Base-by-base conservation (phyloP, 352 stramenopile species). In the Globisporangium alternatum region DNA sequence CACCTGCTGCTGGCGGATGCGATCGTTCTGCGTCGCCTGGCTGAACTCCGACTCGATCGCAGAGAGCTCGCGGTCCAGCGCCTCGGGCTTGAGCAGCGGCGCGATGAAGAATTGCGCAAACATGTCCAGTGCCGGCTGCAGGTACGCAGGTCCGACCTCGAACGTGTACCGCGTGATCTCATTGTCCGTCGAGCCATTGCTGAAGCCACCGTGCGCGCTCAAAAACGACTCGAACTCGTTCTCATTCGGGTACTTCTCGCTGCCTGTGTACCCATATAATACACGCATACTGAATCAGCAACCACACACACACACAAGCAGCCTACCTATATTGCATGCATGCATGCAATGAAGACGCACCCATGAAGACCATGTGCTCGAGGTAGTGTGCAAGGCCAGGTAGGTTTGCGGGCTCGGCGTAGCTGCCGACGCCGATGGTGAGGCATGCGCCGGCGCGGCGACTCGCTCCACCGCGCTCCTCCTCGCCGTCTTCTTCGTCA, bases 301-400 rank as follows among this genome's bases (percentile, higher is more conserved):
- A 43, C 2, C 3, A 56, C 25, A 10, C 28, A 28, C 25, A 28
- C 25, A 17, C 13, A 48, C 9, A 39, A 44, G 8, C 31, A 59
- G 3, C 9, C 8, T 22, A 2, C 7, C 17, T 22, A 45, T 48
- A 22, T 4, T 4, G 17, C 43, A 19, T 22, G 21, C 49, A 25
- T 28, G 5, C 13, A 54, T 41, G 17, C 8, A 28, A 62, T 13
- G 52, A 8, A 21, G 15, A 66, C 66, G 51, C 59, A 81, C 91
- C 95, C 90, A 98, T 97, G 70, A 98, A 98, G 19, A 98, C 81
- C 95, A 98, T 98, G 76, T 98, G 95, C 80, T 98, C 95, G 49
- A 98, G 74, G 60, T 97, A 98, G 70, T 98, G 93, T 21, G 90
- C 90, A 30, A 96, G 75, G 3, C 90, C 93, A 1, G 83, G 81